phyloP scores from a whole-genome alignment of 73 alveolate species.

The Breviolum minutum region DNA sequence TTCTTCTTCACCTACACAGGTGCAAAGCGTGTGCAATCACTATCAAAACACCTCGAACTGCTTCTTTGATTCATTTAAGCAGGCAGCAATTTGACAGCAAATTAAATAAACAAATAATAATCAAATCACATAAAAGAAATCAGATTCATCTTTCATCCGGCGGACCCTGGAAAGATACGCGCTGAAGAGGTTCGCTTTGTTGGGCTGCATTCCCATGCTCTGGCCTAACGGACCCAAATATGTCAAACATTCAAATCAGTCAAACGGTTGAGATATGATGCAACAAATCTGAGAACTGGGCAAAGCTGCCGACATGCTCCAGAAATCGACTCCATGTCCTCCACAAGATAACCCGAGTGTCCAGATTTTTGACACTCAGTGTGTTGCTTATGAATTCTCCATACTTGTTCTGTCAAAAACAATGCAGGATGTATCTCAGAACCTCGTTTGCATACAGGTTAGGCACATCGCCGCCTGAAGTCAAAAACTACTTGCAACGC shows the following conservation, averaged over 20 bases:
- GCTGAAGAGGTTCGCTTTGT: slow-evolving; percentile 97
- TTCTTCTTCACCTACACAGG: slow-evolving; percentile 96
- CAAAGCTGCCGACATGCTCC: slow-evolving; percentile 97
- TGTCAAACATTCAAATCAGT: background rate
- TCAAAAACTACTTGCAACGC: background rate
- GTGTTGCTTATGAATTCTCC: background rate
- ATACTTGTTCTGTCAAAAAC: background rate
- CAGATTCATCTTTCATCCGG: background rate
- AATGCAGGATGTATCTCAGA: slow-evolving; percentile 17
- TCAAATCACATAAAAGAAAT: background rate
- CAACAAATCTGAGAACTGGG: background rate
- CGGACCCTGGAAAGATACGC: slow-evolving; percentile 97
- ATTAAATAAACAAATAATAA: no score
- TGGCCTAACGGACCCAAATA: slow-evolving; percentile 16
- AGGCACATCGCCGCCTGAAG: slow-evolving; percentile 98
- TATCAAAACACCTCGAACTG: background rate
- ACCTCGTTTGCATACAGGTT: slow-evolving; percentile 97
- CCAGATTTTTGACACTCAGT: background rate
- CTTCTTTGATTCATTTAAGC: background rate
- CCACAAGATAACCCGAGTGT: slow-evolving; percentile 48
- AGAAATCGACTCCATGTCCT: slow-evolving; percentile 97
- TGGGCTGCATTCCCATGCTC: slow-evolving; percentile 96
- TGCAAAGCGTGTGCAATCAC: no score
- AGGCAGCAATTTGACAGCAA: background rate
- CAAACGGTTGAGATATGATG: background rate